Conservation (phyloP, 1,284 basidiomycete species). For the Chondrostereum purpureum region DNA sequence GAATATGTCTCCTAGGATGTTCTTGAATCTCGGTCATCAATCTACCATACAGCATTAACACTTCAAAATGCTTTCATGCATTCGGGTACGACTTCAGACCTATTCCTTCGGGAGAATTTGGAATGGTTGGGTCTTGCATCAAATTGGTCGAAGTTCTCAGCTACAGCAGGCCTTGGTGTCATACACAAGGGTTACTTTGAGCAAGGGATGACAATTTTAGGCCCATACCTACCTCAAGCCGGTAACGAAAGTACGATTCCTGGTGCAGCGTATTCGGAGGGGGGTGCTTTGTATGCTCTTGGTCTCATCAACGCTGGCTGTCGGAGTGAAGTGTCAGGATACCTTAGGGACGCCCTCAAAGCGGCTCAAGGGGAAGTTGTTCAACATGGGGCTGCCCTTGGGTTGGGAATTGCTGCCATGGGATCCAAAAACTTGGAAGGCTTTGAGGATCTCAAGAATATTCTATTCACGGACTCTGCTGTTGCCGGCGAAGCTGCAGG, state of each 20-base stretch:
- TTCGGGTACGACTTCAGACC: constrained; percentile 89
- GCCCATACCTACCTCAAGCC: constrained; percentile 84
- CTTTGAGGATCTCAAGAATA: constrained; percentile 85
- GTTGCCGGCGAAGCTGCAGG: constrained; percentile 92
- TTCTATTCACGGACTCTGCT: constrained; percentile 88
- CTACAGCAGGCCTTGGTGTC: constrained; percentile 90
- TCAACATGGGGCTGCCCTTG: constrained; percentile 92
- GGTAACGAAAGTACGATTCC: constrained; percentile 67
- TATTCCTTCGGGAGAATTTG: constrained; percentile 88
- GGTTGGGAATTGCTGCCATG: constrained; percentile 89
- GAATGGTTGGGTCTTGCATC: constrained; percentile 91
- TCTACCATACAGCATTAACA: constrained; percentile 93
- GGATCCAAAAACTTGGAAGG: constrained; percentile 83
- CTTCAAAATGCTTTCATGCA: constrained; percentile 96
- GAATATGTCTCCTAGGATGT: constrained; percentile 53
- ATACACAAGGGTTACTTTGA: constrained; percentile 95
- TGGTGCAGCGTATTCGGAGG: constrained; percentile 83
- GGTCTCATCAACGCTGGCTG: constrained; percentile 90
- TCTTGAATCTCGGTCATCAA: constrained; percentile 89
- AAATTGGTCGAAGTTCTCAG: constrained; percentile 97
- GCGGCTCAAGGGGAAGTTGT: constrained; percentile 75
- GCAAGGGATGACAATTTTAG: constrained; percentile 86
- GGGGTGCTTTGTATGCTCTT: constrained; percentile 89
- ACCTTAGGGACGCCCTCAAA: constrained; percentile 74
- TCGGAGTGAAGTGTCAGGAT: constrained; percentile 69